These are phyloP conservation scores for Tolypocladium paradoxum DNA, from an alignment of 2,329 filamentous ascomycete genomes.

Conservation along the genomic window DNA sequence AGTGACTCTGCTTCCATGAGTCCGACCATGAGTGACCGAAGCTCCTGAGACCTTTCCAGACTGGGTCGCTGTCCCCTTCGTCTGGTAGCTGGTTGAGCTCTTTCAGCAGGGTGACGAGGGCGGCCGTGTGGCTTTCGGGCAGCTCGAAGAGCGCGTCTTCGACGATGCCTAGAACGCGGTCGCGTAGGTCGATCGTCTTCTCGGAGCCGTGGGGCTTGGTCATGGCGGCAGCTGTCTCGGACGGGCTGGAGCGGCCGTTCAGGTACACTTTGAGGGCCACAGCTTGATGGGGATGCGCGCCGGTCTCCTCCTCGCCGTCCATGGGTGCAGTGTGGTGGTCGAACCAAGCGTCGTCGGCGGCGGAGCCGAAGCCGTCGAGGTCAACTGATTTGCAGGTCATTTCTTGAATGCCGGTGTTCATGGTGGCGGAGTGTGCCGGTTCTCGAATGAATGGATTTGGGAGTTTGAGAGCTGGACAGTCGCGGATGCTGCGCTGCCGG, in stretches of 20 bases:
- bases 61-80: not conserved
- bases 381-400: not conserved
- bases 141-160: not conserved
- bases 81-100: not conserved
- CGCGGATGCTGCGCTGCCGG: not conserved
- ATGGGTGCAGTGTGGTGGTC: not conserved
- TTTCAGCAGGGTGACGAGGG: not conserved
- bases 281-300: not conserved
- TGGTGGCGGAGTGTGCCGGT: not conserved
- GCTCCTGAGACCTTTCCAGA: not conserved
- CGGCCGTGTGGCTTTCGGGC: not conserved
- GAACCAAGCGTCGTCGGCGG: not conserved
- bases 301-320: not conserved
- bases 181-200: not conserved
- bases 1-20: not conserved
- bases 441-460: not conserved
- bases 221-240: not conserved
- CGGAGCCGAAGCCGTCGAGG: not conserved
- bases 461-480: not conserved
- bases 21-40: not conserved
- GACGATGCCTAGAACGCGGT: not conserved
- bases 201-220: not conserved
- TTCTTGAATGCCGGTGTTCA: not conserved
- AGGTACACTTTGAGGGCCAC: not conserved
- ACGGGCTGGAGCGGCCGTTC: not conserved